These are phyloP conservation scores for Alternaria alternata DNA, from an alignment of 2,329 filamentous ascomycete species.

Conservation along the genomic window DNA sequence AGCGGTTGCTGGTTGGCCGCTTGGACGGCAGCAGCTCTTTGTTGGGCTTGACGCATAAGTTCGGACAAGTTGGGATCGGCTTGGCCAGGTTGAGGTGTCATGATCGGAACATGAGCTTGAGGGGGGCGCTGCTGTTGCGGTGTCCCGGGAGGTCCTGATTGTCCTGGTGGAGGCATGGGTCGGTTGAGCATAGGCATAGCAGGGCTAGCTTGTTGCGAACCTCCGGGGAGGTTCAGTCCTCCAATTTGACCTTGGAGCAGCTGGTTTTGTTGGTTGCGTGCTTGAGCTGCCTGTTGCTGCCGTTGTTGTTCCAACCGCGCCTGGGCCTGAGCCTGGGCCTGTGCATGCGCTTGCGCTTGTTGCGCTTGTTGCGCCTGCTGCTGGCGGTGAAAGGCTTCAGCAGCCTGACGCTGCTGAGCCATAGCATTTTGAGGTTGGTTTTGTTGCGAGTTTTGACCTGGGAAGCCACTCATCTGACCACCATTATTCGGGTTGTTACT, in stretches of 20 bases:
- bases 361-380: constrained; percentile 18
- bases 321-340: constrained; percentile 52
- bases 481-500: constrained; percentile 62
- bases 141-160: constrained; percentile 46
- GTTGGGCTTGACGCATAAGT: constrained; percentile 47
- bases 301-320: constrained; percentile 37
- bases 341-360: constrained; percentile 34
- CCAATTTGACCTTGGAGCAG: constrained; percentile 49
- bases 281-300: constrained; percentile 50
- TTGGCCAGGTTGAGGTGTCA: constrained; percentile 44
- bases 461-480: constrained; percentile 48
- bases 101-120: constrained; percentile 46
- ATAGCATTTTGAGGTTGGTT: constrained; percentile 39
- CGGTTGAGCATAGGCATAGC: constrained; percentile 56
- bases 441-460: constrained; percentile 35
- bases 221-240: constrained; percentile 53
- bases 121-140: constrained; percentile 47
- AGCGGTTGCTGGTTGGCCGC: constrained; percentile 37
- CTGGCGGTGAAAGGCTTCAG: constrained; percentile 22
- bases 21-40: constrained; percentile 41
- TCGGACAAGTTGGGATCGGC: constrained; percentile 41
- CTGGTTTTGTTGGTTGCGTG: constrained; percentile 41
- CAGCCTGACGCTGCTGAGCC: constrained; percentile 43
- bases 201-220: constrained; percentile 55
- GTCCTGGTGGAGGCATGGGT: constrained; percentile 57